Evolutionary conservation across 208 protist genomes (phyloP).

Genomic region (Balamuthia mandrillaris): DNA sequence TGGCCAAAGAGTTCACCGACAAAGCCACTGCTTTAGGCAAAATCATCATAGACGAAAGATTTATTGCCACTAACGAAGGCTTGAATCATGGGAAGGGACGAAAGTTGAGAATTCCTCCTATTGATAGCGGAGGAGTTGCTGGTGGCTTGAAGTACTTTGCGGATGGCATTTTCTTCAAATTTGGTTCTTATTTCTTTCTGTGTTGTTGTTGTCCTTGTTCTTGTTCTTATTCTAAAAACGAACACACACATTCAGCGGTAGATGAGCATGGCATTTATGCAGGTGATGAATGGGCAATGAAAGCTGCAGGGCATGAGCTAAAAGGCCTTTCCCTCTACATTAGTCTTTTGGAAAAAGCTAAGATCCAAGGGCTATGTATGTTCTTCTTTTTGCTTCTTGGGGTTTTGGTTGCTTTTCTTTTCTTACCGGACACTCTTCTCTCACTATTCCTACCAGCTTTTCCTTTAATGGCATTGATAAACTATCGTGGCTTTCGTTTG

Average conservation of each 20-base stretch:
- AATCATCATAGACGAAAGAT: not conserved
- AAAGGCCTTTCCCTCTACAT: not conserved
- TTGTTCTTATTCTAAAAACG: not conserved
- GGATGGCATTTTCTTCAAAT: constrained; percentile 46
- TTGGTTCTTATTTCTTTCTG: not conserved
- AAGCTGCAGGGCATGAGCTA: constrained; percentile 15
- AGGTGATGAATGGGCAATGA: constrained; percentile 33
- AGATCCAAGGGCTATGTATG: constrained; percentile 5
- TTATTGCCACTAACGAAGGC: constrained; percentile 32
- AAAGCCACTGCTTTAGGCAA: not conserved
- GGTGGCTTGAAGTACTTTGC: constrained; percentile 40
- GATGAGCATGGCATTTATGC: constrained; percentile 19
- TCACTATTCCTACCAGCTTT: constrained; percentile 6
- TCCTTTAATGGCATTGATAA: constrained; percentile 21
- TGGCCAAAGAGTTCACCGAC: constrained; percentile 20
- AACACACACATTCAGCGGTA: not conserved
- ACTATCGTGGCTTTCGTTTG: constrained; percentile 5
- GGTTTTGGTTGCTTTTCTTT: not conserved
- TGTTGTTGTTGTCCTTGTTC: not conserved
- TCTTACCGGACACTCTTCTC: not conserved
- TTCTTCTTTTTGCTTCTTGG: not conserved
- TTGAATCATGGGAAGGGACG: not conserved
- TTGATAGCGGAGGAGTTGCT: constrained; percentile 27
- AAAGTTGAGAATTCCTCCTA: constrained; percentile 12
- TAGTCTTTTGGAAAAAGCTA: not conserved